phyloP scores from a whole-genome alignment of 2,329 filamentous ascomycete genomes.

The Fusarium graminum region DNA sequence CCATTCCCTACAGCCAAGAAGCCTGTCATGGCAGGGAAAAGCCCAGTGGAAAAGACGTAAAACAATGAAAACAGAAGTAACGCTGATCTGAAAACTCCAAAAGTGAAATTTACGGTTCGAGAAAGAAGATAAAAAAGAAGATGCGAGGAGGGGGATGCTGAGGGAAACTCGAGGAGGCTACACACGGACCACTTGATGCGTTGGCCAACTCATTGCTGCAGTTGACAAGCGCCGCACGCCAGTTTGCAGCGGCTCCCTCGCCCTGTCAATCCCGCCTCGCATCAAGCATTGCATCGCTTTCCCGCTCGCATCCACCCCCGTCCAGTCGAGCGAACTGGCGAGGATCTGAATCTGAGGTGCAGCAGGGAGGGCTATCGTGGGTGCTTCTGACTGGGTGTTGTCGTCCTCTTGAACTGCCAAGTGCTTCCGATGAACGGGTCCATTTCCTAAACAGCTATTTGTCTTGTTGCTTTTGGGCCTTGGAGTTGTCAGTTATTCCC shows the following conservation, averaged over 20 bases:
- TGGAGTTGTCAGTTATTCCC: constrained; percentile 12
- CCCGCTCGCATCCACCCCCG: constrained; percentile 38
- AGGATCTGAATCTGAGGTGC: constrained; percentile 39
- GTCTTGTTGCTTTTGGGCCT: constrained; percentile 10
- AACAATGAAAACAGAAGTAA: constrained; percentile 8
- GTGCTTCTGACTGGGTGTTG: constrained; percentile 35
- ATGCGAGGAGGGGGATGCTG: constrained; percentile 46
- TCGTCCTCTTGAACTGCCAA: constrained; percentile 34
- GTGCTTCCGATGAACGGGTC: constrained; percentile 39
- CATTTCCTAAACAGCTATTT: constrained; percentile 13
- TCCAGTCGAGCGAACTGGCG: constrained; percentile 41
- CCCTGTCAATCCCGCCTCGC: constrained; percentile 46
- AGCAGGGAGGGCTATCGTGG: constrained; percentile 40
- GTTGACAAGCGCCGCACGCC: constrained; percentile 52
- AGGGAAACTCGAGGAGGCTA: constrained; percentile 51
- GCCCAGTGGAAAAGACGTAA: background rate
- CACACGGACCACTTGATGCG: constrained; percentile 60
- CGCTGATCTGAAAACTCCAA: constrained; percentile 1
- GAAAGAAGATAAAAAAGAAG: constrained; percentile 30
- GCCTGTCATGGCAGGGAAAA: constrained; percentile 16
- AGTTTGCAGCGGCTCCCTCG: constrained; percentile 40
- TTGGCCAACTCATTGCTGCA: constrained; percentile 62
- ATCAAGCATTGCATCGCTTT: constrained; percentile 42
- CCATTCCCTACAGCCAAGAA: constrained; percentile 11
- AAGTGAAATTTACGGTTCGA: constrained; percentile 15